A percentile compares a stretch with the other conserved stretches of the same genome.
phyloP scores from a whole-genome alignment of 352 stramenopile species.

The Phytophthora palmivora region DNA sequence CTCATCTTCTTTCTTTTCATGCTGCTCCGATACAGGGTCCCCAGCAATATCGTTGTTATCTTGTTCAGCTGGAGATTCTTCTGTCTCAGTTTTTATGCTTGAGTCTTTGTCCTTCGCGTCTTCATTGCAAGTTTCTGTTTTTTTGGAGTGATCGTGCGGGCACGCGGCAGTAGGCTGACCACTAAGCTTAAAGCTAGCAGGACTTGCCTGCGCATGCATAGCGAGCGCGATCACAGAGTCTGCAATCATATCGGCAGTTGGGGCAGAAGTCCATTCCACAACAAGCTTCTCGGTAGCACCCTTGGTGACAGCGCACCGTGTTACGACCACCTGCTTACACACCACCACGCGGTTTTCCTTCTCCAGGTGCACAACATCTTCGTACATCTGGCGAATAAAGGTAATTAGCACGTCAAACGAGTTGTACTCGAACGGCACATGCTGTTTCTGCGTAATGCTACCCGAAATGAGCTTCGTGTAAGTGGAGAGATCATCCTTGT shows the following conservation, averaged over 20 bases:
- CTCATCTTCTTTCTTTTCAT: conserved; percentile 31
- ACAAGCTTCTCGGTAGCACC: conserved; percentile 54
- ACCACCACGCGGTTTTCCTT: conserved; percentile 72
- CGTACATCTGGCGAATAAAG: conserved; percentile 89
- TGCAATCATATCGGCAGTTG: conserved; percentile 96
- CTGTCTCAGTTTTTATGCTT: conserved; percentile 25
- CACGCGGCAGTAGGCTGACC: conserved; percentile 76
- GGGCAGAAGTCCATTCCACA: conserved; percentile 90
- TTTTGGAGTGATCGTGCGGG: conserved; percentile 82
- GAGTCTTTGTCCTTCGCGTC: conserved; percentile 7
- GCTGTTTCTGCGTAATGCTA: conserved; percentile 85
- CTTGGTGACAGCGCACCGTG: conserved; percentile 44
- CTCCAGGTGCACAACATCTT: conserved; percentile 65
- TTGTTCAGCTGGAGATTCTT: conserved; percentile 13
- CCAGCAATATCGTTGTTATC: conserved; percentile 27
- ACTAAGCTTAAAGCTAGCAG: conserved; percentile 84
- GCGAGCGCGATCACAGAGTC: conserved; percentile 96
- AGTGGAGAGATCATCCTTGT: conserved; percentile 84
- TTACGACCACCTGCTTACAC: conserved; percentile 76
- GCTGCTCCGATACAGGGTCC: conserved; percentile 17
- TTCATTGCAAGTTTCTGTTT: conserved; percentile 25
- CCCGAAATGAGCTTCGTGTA: conserved; percentile 88
- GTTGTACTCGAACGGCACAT: conserved; percentile 82
- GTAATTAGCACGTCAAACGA: conserved; percentile 83
- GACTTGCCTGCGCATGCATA: conserved; percentile 93